Percentiles rank a stretch among this genome's conserved stretches.
Evolutionary conservation across 192 early-diverging fungal genomes (phyloP).

Genomic region (Pilaira anomala): DNA sequence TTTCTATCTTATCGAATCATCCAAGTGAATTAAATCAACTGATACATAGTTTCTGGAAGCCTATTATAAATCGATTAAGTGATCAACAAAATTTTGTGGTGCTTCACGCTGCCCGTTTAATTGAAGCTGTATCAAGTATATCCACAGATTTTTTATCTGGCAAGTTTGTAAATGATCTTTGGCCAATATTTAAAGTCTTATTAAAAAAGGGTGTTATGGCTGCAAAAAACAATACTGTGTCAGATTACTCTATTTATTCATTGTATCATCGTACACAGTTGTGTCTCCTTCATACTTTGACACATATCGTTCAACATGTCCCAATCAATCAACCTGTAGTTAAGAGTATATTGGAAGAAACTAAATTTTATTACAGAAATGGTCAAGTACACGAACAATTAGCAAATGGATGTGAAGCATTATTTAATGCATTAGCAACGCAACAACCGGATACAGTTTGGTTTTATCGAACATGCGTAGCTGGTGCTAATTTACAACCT

Average conservation of each 20-base stretch:
- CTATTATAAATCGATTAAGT: slow-evolving; percentile 36
- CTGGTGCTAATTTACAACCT: neutral
- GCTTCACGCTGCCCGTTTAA: slow-evolving; percentile 30
- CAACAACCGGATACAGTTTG: slow-evolving; percentile 28
- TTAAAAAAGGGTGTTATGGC: slow-evolving; percentile 9
- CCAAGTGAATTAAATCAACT: slow-evolving; percentile 44
- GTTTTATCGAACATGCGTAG: slow-evolving; percentile 10
- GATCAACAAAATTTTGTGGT: slow-evolving; percentile 37
- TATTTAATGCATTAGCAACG: neutral
- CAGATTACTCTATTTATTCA: slow-evolving; percentile 30
- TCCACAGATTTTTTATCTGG: slow-evolving; percentile 43
- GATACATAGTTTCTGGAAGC: slow-evolving; percentile 49
- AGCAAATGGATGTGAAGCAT: slow-evolving; percentile 4
- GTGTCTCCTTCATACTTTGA: slow-evolving; percentile 25
- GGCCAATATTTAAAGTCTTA: slow-evolving; percentile 39
- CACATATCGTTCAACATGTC: slow-evolving; percentile 20
- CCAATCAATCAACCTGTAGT: slow-evolving; percentile 10
- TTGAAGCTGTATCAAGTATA: slow-evolving; percentile 38
- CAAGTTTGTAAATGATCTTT: slow-evolving; percentile 43
- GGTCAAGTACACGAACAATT: slow-evolving; percentile 15
- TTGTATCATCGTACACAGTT: slow-evolving; percentile 23
- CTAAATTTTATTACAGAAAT: slow-evolving; percentile 16
- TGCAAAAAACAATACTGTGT: neutral
- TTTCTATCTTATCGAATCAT: slow-evolving; percentile 37
- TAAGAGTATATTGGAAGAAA: slow-evolving; percentile 13